These are phyloP conservation scores for Pichia heedii DNA, from an alignment of 805 yeast genomes.

Conservation along the genomic window DNA sequence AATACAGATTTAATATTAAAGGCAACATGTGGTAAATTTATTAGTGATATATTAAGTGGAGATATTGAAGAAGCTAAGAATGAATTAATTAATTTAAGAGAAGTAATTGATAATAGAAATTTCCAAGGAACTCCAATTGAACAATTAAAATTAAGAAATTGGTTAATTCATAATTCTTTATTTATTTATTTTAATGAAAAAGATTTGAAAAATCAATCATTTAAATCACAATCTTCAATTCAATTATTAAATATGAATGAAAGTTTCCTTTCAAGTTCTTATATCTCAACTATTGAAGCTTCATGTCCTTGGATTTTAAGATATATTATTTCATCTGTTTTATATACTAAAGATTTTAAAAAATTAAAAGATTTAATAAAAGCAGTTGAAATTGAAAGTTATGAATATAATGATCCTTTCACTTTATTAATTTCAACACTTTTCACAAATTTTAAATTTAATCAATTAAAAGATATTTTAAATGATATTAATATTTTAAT, in stretches of 20 bases:
- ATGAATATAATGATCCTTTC: conserved; percentile 59
- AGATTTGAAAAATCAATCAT: conserved; percentile 2
- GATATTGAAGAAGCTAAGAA: conserved; percentile 46
- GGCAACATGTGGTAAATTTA: conserved; percentile 65
- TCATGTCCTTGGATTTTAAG: conserved; percentile 65
- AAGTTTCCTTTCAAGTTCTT: conserved; percentile 48
- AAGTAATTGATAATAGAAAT: conserved; percentile 47
- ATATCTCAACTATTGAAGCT: conserved; percentile 59
- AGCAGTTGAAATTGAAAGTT: conserved; percentile 50
- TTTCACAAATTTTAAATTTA: conserved; percentile 52
- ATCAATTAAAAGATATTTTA: conserved; percentile 40
- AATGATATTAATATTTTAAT: conserved; percentile 38
- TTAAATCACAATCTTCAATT: background rate
- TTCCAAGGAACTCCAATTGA: conserved; percentile 41
- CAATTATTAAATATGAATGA: conserved; percentile 46
- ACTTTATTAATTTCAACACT: conserved; percentile 47
- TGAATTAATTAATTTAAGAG: conserved; percentile 47
- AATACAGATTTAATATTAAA: conserved; percentile 41
- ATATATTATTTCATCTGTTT: conserved; percentile 55
- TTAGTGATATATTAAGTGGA: conserved; percentile 45
- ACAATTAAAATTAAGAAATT: conserved; percentile 55
- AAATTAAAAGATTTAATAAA: conserved; percentile 49
- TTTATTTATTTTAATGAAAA: conserved; percentile 41
- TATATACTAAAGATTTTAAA: conserved; percentile 32
- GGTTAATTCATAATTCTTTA: conserved; percentile 63